Base-by-base conservation (phyloP, 2,329 filamentous ascomycete genomes). In the Colletotrichum siamense region DNA sequence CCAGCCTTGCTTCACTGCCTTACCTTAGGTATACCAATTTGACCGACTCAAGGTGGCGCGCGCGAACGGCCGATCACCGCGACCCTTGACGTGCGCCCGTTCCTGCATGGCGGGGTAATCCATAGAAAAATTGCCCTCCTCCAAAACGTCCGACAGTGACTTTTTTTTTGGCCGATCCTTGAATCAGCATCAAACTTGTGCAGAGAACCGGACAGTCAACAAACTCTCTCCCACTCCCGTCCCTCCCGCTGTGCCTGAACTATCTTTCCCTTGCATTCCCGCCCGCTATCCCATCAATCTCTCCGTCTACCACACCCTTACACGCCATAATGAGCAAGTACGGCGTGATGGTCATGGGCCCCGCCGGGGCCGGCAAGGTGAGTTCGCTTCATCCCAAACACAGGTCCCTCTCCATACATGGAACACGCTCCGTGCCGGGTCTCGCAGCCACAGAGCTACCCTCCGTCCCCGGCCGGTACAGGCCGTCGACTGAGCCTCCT, bases 291-390 rank as follows among this genome's bases (percentile, higher is more conserved):
- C 22, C 44, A 16, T 52, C 44, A 73, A 68, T 32, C 18, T 69
- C n/a, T 16, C n/a, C 26, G 44, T 8, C 6, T 22, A 13, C 59
- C 30, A 55, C 66, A 32, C 30, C 44, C 49, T 59, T 57, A 63
- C 39, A 69, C 73, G 73, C 74, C 82, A 88, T 75, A 79, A 98
- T 98, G 95, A 96, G 95, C 86, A 98, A 98, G 86, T 99, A 96
- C 84, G 97, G 97, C 69, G 93, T 95, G 79, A 93, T 99, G 86
- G 94, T 99, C 77, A 98, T 99, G 94, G 97, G 97, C 84, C 97
- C 96, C 77, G 96, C 97, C 24, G 97, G 96, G 79, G 96, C 96
- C 26, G 97, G 97, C 87, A 99, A 98, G 91, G 93, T 94, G 55
- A 86, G 79, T 28, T 15, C 32, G 12, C 15, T 36, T 24, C 36